Evolutionary conservation across 164 flowering plant species (phyloP).

Genomic region (Malania oleifera): DNA sequence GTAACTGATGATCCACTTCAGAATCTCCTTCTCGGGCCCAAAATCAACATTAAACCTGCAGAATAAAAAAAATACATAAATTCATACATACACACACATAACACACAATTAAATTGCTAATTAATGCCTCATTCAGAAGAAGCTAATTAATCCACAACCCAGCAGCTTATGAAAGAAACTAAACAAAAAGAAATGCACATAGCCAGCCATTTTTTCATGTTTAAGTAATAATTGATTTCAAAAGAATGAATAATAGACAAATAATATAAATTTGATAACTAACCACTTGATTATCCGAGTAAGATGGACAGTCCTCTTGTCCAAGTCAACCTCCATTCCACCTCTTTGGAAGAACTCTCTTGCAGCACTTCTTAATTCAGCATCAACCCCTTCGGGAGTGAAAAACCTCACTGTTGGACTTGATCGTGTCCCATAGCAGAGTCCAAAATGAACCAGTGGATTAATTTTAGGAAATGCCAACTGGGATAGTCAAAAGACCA

Average conservation of each 20-base stretch:
- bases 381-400: constrained; percentile 57
- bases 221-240: background rate
- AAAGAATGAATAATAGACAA: background rate
- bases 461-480: constrained; percentile 48
- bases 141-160: too few species aligned
- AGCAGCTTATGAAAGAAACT: too few species aligned
- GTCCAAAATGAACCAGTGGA: constrained; percentile 75
- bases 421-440: constrained; percentile 72
- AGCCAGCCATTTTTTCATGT: too few species aligned
- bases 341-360: constrained; percentile 65
- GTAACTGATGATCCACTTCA: constrained; percentile 66
- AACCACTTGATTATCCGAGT: constrained; percentile 78
- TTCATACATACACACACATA: background rate
- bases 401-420: constrained; percentile 76
- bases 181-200: too few species aligned
- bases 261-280: constrained; percentile 1
- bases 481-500: constrained; percentile 25
- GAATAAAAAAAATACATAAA: background rate
- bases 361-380: constrained; percentile 64
- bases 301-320: constrained; percentile 69
- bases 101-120: background rate
- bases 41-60: constrained; percentile 78
- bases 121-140: too few species aligned
- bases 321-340: constrained; percentile 65
- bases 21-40: constrained; percentile 61